phyloP scores from a whole-genome alignment of 208 protist genomes.

The Vickermania ingenoplastis region DNA sequence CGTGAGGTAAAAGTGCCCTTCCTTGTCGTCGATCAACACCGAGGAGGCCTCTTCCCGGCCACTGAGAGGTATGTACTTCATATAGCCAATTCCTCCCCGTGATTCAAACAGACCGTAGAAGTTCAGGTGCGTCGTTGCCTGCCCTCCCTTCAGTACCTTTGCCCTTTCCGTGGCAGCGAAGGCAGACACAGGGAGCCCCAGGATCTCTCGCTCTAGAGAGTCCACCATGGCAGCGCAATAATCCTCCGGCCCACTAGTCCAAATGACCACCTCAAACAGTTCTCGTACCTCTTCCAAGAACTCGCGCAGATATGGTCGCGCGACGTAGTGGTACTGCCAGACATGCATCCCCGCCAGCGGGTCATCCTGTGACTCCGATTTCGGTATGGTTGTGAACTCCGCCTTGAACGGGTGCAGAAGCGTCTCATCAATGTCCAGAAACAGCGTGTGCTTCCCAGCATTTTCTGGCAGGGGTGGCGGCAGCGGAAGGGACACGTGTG shows the following conservation, averaged over 20 bases:
- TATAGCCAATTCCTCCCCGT: slow-evolving; percentile 53
- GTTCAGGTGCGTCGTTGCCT: slow-evolving; percentile 34
- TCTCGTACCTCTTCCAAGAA: slow-evolving; percentile 67
- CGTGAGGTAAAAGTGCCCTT: slow-evolving; percentile 74
- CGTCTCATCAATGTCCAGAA: slow-evolving; percentile 85
- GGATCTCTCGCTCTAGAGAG: slow-evolving; percentile 65
- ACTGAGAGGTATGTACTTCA: slow-evolving; percentile 86
- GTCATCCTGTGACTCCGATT: background rate
- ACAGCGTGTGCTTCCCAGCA: slow-evolving; percentile 53
- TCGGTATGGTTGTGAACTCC: slow-evolving; percentile 11
- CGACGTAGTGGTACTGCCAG: background rate
- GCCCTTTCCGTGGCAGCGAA: slow-evolving; percentile 47
- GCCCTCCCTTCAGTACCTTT: slow-evolving; percentile 3
- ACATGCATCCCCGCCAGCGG: slow-evolving; percentile 35
- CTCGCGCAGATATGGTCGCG: slow-evolving; percentile 59
- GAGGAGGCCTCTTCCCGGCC: slow-evolving; percentile 48
- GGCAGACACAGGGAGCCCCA: slow-evolving; percentile 59
- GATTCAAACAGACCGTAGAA: slow-evolving; percentile 82
- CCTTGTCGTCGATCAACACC: slow-evolving; percentile 84
- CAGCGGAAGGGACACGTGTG: slow-evolving; percentile 52
- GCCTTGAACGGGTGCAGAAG: slow-evolving; percentile 48
- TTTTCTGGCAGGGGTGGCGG: slow-evolving; percentile 29
- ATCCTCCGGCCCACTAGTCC: slow-evolving; percentile 72
- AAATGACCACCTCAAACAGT: slow-evolving; percentile 83
- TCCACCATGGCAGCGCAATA: slow-evolving; percentile 74